These are phyloP conservation scores for Glonium stellatum DNA, from an alignment of 495 filamentous ascomycete species.

Conservation along the genomic window DNA sequence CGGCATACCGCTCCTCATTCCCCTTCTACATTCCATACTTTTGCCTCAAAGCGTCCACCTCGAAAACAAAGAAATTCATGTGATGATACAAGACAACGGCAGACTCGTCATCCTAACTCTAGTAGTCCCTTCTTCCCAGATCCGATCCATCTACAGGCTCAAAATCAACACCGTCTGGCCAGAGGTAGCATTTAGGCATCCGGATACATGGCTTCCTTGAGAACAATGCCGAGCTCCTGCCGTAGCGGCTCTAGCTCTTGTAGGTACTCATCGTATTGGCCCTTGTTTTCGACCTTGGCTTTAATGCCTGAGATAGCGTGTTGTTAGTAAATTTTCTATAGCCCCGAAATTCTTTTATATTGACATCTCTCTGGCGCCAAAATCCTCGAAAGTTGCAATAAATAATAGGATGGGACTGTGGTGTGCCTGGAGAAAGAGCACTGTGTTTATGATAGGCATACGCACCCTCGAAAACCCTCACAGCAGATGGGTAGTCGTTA, in stretches of 20 bases:
- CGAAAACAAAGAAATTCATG: not conserved
- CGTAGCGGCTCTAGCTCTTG: slow-evolving; percentile 84
- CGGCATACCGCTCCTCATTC: slow-evolving; percentile 1
- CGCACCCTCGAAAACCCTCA: slow-evolving; percentile 94
- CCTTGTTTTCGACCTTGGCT: slow-evolving; percentile 97
- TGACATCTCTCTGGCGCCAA: no score
- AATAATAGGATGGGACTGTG: no score
- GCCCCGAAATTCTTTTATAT: not conserved
- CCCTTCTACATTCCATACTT: not conserved
- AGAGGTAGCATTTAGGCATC: slow-evolving; percentile 33
- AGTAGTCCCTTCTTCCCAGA: not conserved
- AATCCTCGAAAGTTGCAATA: no score
- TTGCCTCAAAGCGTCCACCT: not conserved
- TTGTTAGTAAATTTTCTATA: slow-evolving; percentile 6
- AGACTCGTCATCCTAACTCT: not conserved
- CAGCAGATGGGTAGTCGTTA: slow-evolving; percentile 97
- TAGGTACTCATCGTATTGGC: slow-evolving; percentile 97
- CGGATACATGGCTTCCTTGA: slow-evolving; percentile 95
- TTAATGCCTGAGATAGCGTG: slow-evolving; percentile 66
- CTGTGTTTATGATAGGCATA: slow-evolving; percentile 1
- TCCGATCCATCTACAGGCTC: not conserved
- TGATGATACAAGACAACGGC: slow-evolving; percentile 5
- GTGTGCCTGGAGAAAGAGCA: not conserved
- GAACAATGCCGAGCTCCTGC: slow-evolving; percentile 82
- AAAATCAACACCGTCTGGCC: not conserved